A percentile compares a stretch with the other conserved stretches of the same genome.
Evolutionary conservation across 169 alveolate species (phyloP).

Genomic region (Ophryocystis elektroscirrha): DNA sequence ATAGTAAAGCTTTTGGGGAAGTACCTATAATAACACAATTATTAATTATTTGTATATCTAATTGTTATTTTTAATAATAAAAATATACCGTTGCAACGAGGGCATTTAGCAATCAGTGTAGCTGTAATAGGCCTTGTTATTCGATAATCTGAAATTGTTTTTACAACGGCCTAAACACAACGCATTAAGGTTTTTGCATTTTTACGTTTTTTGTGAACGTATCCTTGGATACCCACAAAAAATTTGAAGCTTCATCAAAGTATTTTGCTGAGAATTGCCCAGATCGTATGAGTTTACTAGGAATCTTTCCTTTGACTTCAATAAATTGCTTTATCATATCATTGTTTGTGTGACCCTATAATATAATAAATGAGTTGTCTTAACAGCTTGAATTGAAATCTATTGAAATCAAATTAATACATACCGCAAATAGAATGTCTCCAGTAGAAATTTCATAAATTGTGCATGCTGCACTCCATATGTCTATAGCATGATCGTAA

Average conservation of each 20-base stretch:
- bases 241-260: constrained; percentile 40
- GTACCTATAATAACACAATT: no score
- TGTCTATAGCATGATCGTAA: constrained; percentile 66
- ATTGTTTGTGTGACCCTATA: constrained; percentile 68
- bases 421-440: constrained; percentile 66
- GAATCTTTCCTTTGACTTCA: constrained; percentile 75
- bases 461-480: constrained; percentile 86
- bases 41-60: no score
- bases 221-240: constrained; percentile 37
- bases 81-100: no score
- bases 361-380: not conserved
- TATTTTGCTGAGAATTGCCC: constrained; percentile 54
- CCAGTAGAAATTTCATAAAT: constrained; percentile 89
- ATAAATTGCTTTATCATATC: constrained; percentile 79
- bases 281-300: constrained; percentile 56
- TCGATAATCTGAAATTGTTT: no score
- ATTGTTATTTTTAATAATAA: no score
- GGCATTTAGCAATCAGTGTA: no score
- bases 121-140: no score
- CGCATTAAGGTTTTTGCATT: no score
- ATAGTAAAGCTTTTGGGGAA: no score
- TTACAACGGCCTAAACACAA: no score
- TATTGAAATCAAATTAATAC: not conserved
- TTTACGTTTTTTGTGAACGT: constrained; percentile 37
- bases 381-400: constrained; percentile 6